A percentile compares a stretch with the other conserved stretches of the same genome.
Conservation (phyloP, 2,329 filamentous ascomycete species). For the Aureobasidium uvarum region DNA sequence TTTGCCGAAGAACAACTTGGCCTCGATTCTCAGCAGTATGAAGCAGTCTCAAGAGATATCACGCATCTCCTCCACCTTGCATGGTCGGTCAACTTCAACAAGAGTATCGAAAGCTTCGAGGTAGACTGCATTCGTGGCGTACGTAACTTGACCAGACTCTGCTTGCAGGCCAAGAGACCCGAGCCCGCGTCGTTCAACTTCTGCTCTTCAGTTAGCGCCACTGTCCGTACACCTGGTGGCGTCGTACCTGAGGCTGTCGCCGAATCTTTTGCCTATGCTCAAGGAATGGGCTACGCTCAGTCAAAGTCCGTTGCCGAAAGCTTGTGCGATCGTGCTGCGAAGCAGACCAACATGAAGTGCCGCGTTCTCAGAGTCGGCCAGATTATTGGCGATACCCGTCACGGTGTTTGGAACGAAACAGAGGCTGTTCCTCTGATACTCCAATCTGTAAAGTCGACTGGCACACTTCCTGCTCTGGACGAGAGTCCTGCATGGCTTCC, state of each 20-base stretch:
- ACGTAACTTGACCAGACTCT: slow-evolving; percentile 43
- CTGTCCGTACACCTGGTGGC: slow-evolving; percentile 38
- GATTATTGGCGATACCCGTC: slow-evolving; percentile 39
- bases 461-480: slow-evolving; percentile 48
- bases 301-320: slow-evolving; percentile 32
- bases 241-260: slow-evolving; percentile 42
- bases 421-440: slow-evolving; percentile 56
- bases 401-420: slow-evolving; percentile 52
- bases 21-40: slow-evolving; percentile 36
- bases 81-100: slow-evolving; percentile 58
- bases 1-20: slow-evolving; percentile 45
- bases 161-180: slow-evolving; percentile 35
- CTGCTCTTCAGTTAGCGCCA: slow-evolving; percentile 51
- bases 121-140: slow-evolving; percentile 46
- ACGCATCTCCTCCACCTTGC: slow-evolving; percentile 52
- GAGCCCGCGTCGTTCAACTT: slow-evolving; percentile 47
- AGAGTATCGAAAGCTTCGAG: slow-evolving; percentile 51
- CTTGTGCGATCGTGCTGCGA: slow-evolving; percentile 41
- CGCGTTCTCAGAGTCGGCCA: slow-evolving; percentile 43
- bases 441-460: slow-evolving; percentile 51
- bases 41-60: slow-evolving; percentile 37
- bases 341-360: slow-evolving; percentile 31
- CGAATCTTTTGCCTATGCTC: slow-evolving; percentile 31
- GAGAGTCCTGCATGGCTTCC: slow-evolving; percentile 48
- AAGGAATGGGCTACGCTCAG: slow-evolving; percentile 31